These are phyloP conservation scores for Rosa lucieae DNA, from an alignment of 306 rosid species.

Conservation along the genomic window DNA sequence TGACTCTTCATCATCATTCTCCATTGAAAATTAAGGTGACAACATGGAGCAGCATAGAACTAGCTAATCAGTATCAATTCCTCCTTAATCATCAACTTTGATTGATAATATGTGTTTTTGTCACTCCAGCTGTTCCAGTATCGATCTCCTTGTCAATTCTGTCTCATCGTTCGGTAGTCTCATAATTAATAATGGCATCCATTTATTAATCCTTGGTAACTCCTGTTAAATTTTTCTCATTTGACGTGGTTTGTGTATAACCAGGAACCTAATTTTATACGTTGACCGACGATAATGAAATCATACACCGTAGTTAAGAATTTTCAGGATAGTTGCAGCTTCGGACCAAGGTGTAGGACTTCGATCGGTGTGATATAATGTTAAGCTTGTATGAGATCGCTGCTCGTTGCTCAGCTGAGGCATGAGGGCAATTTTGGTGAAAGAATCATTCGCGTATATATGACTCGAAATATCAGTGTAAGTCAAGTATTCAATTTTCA, in stretches of 20 bases:
- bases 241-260: no score
- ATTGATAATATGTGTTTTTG: constrained; percentile 3
- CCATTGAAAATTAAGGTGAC: constrained; percentile 14
- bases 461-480: no score
- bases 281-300: no score
- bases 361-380: no score
- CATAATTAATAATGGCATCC: not conserved
- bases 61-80: not conserved
- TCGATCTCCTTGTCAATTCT: not conserved
- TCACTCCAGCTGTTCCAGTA: constrained; percentile 12
- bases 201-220: not conserved
- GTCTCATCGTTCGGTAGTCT: not conserved
- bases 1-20: not conserved
- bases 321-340: no score
- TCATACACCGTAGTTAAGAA: no score
- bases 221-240: not conserved
- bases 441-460: no score
- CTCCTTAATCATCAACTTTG: not conserved
- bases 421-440: no score
- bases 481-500: no score
- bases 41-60: not conserved
- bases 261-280: not conserved
- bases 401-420: no score
- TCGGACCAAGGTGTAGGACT: no score
- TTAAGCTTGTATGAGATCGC: no score